A percentile compares a stretch with the other conserved stretches of the same genome.
Evolutionary conservation across 2,329 filamentous ascomycete genomes (phyloP).

Genomic region (Pseudogymnoascus sp.): DNA sequence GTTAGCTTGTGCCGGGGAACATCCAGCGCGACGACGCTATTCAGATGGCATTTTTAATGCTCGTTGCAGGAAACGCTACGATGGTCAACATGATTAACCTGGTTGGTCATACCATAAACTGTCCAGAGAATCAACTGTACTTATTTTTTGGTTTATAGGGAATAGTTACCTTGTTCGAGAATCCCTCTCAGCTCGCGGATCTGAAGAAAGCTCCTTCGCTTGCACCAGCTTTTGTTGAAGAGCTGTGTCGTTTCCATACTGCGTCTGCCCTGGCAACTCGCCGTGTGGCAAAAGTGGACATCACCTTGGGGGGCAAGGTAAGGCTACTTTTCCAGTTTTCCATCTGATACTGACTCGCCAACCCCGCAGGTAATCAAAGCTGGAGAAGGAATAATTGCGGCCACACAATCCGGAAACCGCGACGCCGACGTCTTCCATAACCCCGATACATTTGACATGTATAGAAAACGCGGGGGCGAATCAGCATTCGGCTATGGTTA

Average conservation of each 20-base stretch:
- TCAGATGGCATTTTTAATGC: slow-evolving; percentile 42
- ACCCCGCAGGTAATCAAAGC: slow-evolving; percentile 28
- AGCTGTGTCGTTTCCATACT: slow-evolving; percentile 42
- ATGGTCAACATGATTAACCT: slow-evolving; percentile 45
- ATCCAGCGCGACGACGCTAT: slow-evolving; percentile 27
- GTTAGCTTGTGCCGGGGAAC: slow-evolving; percentile 27
- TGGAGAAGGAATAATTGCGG: slow-evolving; percentile 40
- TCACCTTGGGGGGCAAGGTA: slow-evolving; percentile 37
- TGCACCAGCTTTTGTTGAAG: slow-evolving; percentile 36
- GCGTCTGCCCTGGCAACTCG: slow-evolving; percentile 41
- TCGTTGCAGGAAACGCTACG: slow-evolving; percentile 45
- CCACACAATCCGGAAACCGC: slow-evolving; percentile 41
- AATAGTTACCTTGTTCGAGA: slow-evolving; percentile 36
- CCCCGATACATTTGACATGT: slow-evolving; percentile 38
- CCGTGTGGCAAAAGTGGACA: slow-evolving; percentile 40
- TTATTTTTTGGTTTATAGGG: slow-evolving; percentile 27
- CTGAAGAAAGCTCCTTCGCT: slow-evolving; percentile 35
- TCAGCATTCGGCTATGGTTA: slow-evolving; percentile 40
- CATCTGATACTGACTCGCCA: not conserved
- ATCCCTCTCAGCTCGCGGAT: slow-evolving; percentile 36
- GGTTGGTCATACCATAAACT: slow-evolving; percentile 23
- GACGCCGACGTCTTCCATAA: slow-evolving; percentile 38
- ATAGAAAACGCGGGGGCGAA: slow-evolving; percentile 30
- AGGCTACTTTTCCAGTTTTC: not conserved
- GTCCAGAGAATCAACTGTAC: not conserved